phyloP scores from a whole-genome alignment of 495 filamentous ascomycete species.

The Penicillium salamii region DNA sequence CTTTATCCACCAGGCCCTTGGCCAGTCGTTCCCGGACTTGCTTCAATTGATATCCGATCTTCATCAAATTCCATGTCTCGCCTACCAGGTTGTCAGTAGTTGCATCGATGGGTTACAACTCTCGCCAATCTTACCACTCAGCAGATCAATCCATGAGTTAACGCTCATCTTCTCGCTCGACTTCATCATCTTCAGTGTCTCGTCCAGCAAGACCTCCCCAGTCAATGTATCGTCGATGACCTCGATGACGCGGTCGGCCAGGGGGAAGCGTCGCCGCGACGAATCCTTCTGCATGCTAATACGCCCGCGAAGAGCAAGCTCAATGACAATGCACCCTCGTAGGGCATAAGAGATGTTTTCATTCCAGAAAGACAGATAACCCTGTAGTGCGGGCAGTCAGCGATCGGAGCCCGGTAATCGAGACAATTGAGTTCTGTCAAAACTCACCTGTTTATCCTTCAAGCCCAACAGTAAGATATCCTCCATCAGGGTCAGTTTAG shows the following conservation, averaged over 20 bases:
- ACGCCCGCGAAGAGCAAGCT: slow-evolving; percentile 91
- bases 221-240: slow-evolving; percentile 96
- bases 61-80: slow-evolving; percentile 99
- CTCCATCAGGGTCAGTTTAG: slow-evolving; percentile 97
- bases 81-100: slow-evolving; percentile 52
- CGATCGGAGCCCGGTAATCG: slow-evolving; percentile 4
- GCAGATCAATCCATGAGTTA: slow-evolving; percentile 94
- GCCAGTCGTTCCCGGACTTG: slow-evolving; percentile 96
- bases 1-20: slow-evolving; percentile 98
- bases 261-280: slow-evolving; percentile 83
- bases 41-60: slow-evolving; percentile 99
- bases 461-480: slow-evolving; percentile 90
- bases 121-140: slow-evolving; percentile 69
- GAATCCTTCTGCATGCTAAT: slow-evolving; percentile 99
- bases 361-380: slow-evolving; percentile 99
- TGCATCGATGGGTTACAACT: not conserved
- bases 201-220: slow-evolving; percentile 94
- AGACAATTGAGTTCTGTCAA: not conserved
- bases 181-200: slow-evolving; percentile 99
- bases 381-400: slow-evolving; percentile 50
- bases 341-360: slow-evolving; percentile 99
- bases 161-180: slow-evolving; percentile 99
- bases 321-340: slow-evolving; percentile 95
- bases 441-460: slow-evolving; percentile 92
- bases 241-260: slow-evolving; percentile 90